A percentile compares a stretch with the other conserved stretches of the same genome.
phyloP scores from a whole-genome alignment of 495 filamentous ascomycete species.

The Xylaria curta region DNA sequence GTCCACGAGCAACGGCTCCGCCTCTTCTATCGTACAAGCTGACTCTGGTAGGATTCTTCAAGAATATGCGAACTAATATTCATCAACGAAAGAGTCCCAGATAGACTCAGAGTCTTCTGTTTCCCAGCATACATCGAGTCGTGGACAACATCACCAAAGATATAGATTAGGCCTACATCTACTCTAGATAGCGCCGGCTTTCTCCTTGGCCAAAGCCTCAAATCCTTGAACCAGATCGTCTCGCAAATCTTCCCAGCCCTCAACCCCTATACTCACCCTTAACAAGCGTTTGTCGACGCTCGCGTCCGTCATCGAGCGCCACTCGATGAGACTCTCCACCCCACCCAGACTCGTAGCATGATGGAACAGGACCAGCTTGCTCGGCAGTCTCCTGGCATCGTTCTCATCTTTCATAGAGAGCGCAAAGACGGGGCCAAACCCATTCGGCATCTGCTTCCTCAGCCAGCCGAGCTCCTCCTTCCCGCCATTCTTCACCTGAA shows the following conservation, averaged over 20 bases:
- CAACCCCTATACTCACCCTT: slow-evolving; percentile 84
- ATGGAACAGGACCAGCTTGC: slow-evolving; percentile 81
- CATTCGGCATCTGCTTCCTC: slow-evolving; percentile 86
- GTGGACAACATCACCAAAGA: neutral
- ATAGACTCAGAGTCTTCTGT: neutral
- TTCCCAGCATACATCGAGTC: neutral
- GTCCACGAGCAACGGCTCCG: neutral
- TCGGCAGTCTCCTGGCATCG: slow-evolving; percentile 72
- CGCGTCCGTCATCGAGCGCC: slow-evolving; percentile 82
- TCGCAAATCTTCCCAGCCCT: slow-evolving; percentile 84
- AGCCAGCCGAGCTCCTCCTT: slow-evolving; percentile 64
- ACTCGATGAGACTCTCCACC: slow-evolving; percentile 93
- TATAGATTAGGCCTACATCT: neutral
- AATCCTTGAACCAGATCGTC: slow-evolving; percentile 77
- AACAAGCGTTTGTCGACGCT: slow-evolving; percentile 74
- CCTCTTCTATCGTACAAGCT: no score
- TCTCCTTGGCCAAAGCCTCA: slow-evolving; percentile 55
- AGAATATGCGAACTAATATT: neutral
- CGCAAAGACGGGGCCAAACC: slow-evolving; percentile 88
- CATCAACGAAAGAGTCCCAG: neutral
- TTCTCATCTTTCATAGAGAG: slow-evolving; percentile 66
- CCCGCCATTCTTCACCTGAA: slow-evolving; percentile 67
- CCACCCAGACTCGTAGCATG: slow-evolving; percentile 94
- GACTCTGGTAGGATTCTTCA: no score
- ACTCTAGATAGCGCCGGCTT: neutral